Percentiles rank a stretch among this genome's conserved stretches.
These are phyloP conservation scores for Castanea crenata DNA, from an alignment of 306 rosid genomes.

Conservation along the genomic window DNA sequence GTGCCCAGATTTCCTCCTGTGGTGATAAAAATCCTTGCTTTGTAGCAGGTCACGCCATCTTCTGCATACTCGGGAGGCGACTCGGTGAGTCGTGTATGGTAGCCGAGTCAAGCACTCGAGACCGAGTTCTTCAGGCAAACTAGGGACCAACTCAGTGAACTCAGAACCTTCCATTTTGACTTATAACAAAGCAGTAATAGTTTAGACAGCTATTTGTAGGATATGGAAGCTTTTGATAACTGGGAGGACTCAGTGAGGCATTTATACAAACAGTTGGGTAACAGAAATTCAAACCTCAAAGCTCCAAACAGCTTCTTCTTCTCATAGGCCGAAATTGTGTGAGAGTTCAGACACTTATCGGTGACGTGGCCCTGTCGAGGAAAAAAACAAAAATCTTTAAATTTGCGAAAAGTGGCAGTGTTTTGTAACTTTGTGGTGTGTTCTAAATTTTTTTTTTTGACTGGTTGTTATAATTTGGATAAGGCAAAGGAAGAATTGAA, in stretches of 20 bases:
- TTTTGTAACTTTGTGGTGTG: no score
- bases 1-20: constrained; percentile 35
- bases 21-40: constrained; percentile 23
- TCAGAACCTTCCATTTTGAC: constrained; percentile 12
- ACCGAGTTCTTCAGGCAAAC: constrained; percentile 37
- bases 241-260: background rate
- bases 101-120: constrained; percentile 44
- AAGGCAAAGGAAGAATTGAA: no score
- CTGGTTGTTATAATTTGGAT: no score
- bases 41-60: constrained; percentile 38
- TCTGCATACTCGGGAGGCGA: constrained; percentile 33
- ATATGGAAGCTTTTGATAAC: no score
- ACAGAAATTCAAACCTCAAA: background rate
- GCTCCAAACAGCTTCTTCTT: no score
- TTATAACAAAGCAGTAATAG: no score
- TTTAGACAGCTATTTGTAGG: background rate
- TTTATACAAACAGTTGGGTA: background rate
- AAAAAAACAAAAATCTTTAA: no score
- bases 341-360: no score
- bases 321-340: no score
- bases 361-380: no score
- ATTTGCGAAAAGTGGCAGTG: no score
- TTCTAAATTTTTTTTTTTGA: no score
- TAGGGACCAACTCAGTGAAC: constrained; percentile 29
- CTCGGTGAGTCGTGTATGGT: constrained; percentile 28